These are phyloP conservation scores for Sphaerulina populicola DNA, from an alignment of 2,329 filamentous ascomycete species.

Conservation along the genomic window DNA sequence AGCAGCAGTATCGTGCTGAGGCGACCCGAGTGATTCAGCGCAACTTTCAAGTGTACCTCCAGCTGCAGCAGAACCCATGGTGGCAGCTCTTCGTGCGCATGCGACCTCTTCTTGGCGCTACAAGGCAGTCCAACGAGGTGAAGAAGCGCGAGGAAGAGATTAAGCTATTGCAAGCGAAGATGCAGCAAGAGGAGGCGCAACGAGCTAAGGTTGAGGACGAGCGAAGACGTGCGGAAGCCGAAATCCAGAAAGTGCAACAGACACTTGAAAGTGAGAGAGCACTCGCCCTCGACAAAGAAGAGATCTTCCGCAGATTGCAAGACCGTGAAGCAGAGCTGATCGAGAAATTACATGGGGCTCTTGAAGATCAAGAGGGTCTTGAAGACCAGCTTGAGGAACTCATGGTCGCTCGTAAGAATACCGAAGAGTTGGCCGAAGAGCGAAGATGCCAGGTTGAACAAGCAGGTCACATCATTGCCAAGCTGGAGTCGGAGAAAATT, in stretches of 20 bases:
- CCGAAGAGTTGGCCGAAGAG: constrained; percentile 73
- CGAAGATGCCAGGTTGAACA: constrained; percentile 80
- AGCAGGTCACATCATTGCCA: constrained; percentile 75
- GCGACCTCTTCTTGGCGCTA: constrained; percentile 88
- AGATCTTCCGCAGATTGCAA: constrained; percentile 96
- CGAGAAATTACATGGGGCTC: constrained; percentile 83
- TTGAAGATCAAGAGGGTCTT: constrained; percentile 87
- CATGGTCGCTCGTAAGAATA: constrained; percentile 77
- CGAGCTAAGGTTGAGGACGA: constrained; percentile 83
- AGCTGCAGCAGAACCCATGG: constrained; percentile 89
- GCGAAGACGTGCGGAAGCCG: constrained; percentile 72
- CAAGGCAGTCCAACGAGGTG: constrained; percentile 83
- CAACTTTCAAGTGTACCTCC: constrained; percentile 86
- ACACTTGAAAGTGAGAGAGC: constrained; percentile 91
- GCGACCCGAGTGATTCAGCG: constrained; percentile 89
- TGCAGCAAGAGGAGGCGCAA: constrained; percentile 65
- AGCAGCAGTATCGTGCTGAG: constrained; percentile 87
- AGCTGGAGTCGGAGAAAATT: constrained; percentile 78
- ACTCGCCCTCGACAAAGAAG: constrained; percentile 94
- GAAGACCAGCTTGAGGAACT: constrained; percentile 90
- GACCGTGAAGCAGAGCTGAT: constrained; percentile 82
- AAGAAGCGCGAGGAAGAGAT: constrained; percentile 95
- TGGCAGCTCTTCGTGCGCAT: constrained; percentile 93
- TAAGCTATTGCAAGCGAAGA: constrained; percentile 72
- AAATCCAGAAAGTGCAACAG: constrained; percentile 84